These are phyloP conservation scores for Phytophthora meadii DNA, from an alignment of 352 stramenopile genomes.

Conservation along the genomic window DNA sequence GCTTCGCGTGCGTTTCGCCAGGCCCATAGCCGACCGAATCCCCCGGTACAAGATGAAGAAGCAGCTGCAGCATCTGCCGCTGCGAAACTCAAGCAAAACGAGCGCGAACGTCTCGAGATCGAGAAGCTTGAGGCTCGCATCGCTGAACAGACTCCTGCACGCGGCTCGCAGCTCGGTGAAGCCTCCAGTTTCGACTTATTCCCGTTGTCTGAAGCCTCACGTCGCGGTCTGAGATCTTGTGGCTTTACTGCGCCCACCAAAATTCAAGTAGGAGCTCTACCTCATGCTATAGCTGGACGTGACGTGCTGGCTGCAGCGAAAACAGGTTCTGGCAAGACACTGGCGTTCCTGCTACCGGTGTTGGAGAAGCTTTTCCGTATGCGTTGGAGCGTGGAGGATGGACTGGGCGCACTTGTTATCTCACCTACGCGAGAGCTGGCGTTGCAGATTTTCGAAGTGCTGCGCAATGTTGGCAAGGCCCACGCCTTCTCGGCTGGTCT, in stretches of 20 bases:
- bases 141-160: slow-evolving; percentile 72
- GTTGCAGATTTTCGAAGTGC: slow-evolving; percentile 99
- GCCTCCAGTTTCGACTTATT: slow-evolving; percentile 86
- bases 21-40: slow-evolving; percentile 27
- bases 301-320: slow-evolving; percentile 94
- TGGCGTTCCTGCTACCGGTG: slow-evolving; percentile 91
- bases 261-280: slow-evolving; percentile 90
- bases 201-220: slow-evolving; percentile 82
- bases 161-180: slow-evolving; percentile 79
- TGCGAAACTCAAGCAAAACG: slow-evolving; percentile 74
- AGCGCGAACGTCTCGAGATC: slow-evolving; percentile 77
- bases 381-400: slow-evolving; percentile 92
- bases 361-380: slow-evolving; percentile 92
- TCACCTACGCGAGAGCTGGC: slow-evolving; percentile 98
- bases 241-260: slow-evolving; percentile 89
- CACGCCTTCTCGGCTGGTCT: slow-evolving; percentile 97
- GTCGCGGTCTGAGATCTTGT: slow-evolving; percentile 72
- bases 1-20: slow-evolving; percentile 42
- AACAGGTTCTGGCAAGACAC: slow-evolving; percentile 95
- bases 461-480: slow-evolving; percentile 95
- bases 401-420: slow-evolving; percentile 96
- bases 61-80: slow-evolving; percentile 27
- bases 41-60: slow-evolving; percentile 17
- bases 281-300: slow-evolving; percentile 86
- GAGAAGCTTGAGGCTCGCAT: slow-evolving; percentile 71